Conservation (phyloP, 495 filamentous ascomycete genomes). For the Aspergillus indologenus region DNA sequence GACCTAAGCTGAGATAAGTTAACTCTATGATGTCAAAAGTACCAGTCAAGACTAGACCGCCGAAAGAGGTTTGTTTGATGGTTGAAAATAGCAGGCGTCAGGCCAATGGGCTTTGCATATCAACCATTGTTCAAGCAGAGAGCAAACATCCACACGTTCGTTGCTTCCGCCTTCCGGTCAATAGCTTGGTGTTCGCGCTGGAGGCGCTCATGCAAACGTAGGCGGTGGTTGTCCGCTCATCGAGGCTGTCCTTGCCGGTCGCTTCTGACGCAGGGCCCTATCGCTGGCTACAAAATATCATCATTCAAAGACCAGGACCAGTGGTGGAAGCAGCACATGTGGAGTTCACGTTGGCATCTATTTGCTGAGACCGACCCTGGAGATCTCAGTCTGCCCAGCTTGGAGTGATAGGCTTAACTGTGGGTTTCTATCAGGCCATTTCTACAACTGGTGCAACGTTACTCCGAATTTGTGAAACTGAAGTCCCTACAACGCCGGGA, state of each 20-base stretch:
- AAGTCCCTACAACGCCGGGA: conserved; percentile 20
- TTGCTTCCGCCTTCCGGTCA: conserved; percentile 10
- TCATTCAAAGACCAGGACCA: conserved; percentile 1
- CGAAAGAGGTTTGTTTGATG: conserved; percentile 22
- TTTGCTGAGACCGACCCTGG: conserved; percentile 16
- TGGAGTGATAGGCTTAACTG: conserved; percentile 14
- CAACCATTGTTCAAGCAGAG: conserved; percentile 9
- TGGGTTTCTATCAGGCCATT: conserved; percentile 18
- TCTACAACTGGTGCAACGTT: conserved; percentile 19
- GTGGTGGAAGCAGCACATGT: conserved; percentile 12
- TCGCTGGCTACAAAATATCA: not conserved
- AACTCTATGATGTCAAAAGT: conserved; percentile 20
- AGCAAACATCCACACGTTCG: conserved; percentile 21
- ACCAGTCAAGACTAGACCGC: conserved; percentile 18
- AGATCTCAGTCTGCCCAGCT: conserved; percentile 13
- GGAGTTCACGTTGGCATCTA: conserved; percentile 6
- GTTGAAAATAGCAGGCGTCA: conserved; percentile 8
- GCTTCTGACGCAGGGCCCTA: not conserved
- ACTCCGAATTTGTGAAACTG: conserved; percentile 19
- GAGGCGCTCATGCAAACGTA: conserved; percentile 23
- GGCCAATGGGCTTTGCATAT: conserved; percentile 15
- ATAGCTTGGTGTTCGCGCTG: conserved; percentile 9
- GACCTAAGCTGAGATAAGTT: conserved; percentile 8
- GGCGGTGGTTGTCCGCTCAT: conserved; percentile 19
- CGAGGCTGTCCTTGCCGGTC: conserved; percentile 4